Conservation (phyloP, 2,329 filamentous ascomycete genomes). For the Microascus cirrosus region DNA sequence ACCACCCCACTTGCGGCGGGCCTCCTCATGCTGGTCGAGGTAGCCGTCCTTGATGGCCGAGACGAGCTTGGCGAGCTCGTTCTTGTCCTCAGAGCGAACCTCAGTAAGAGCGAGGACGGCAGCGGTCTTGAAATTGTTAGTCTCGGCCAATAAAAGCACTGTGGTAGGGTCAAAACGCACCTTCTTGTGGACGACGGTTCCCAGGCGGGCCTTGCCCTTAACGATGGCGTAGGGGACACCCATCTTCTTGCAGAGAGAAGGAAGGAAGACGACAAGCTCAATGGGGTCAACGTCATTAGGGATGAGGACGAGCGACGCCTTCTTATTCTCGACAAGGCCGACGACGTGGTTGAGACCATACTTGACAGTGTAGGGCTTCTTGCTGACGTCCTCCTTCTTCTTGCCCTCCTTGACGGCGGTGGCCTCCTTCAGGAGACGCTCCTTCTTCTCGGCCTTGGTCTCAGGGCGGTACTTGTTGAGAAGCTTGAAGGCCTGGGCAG, state of each 20-base stretch:
- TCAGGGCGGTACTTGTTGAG: constrained; percentile 99
- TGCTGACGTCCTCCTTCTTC: constrained; percentile 99
- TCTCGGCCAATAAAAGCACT: too few species aligned
- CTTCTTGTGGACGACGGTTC: constrained; percentile 99
- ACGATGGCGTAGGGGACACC: constrained; percentile 98
- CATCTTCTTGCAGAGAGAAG: constrained; percentile 99
- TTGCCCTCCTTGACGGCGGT: constrained; percentile 96
- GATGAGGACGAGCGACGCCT: constrained; percentile 95
- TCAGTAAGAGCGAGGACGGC: constrained; percentile 93
- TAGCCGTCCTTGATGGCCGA: constrained; percentile 97
- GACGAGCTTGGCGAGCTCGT: constrained; percentile 92
- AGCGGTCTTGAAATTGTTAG: too few species aligned
- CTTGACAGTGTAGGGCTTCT: constrained; percentile 99
- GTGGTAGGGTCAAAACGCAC: constrained; percentile 31
- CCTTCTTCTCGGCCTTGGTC: constrained; percentile 99
- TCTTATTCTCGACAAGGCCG: constrained; percentile 98
- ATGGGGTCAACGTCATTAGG: constrained; percentile 99
- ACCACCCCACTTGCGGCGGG: constrained; percentile 93
- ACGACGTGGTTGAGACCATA: constrained; percentile 99
- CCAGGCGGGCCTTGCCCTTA: constrained; percentile 99
- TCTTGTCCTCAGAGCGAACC: constrained; percentile 97
- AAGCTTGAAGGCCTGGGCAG: constrained; percentile 95
- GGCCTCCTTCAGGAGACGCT: constrained; percentile 95
- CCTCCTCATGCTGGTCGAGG: constrained; percentile 87
- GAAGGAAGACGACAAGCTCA: constrained; percentile 98